These are phyloP conservation scores for Uncinocarpus reesii DNA, from an alignment of 2,329 filamentous ascomycete genomes.

Conservation along the genomic window DNA sequence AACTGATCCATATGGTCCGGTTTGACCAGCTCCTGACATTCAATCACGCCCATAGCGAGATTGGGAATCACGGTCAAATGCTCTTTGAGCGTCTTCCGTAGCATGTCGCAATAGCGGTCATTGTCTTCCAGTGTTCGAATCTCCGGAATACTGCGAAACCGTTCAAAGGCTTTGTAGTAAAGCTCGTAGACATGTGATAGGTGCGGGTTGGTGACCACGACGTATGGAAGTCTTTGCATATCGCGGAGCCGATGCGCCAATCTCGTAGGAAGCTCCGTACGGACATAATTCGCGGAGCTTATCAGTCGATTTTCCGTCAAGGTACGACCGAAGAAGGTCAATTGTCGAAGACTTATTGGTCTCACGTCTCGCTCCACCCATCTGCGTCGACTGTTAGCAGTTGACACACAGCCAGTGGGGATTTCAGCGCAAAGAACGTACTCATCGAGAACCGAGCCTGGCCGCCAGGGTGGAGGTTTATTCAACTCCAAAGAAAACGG, in stretches of 20 bases:
- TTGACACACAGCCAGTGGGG: neutral
- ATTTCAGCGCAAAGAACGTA: conserved; percentile 27
- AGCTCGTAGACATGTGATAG: conserved; percentile 92
- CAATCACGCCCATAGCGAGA: conserved; percentile 84
- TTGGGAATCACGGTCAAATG: conserved; percentile 91
- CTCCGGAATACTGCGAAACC: conserved; percentile 71
- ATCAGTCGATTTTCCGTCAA: conserved; percentile 81
- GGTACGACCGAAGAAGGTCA: conserved; percentile 94
- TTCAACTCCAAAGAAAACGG: conserved; percentile 20
- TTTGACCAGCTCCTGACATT: conserved; percentile 74
- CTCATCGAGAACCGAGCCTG: conserved; percentile 51
- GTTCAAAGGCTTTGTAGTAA: conserved; percentile 95
- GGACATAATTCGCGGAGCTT: conserved; percentile 94
- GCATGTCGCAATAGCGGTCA: conserved; percentile 69
- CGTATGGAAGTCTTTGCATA: conserved; percentile 92
- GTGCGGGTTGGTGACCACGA: conserved; percentile 89
- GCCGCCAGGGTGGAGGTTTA: conserved; percentile 44
- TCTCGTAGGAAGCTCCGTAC: conserved; percentile 81
- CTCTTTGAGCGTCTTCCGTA: conserved; percentile 69
- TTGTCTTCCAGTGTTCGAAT: conserved; percentile 83
- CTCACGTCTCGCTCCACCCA: conserved; percentile 88
- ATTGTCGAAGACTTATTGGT: conserved; percentile 89
- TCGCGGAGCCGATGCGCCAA: conserved; percentile 90
- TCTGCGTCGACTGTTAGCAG: conserved; percentile 40
- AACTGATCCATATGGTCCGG: conserved; percentile 77